phyloP scores from a whole-genome alignment of 805 yeast species.

The Schwanniomyces sp. region DNA sequence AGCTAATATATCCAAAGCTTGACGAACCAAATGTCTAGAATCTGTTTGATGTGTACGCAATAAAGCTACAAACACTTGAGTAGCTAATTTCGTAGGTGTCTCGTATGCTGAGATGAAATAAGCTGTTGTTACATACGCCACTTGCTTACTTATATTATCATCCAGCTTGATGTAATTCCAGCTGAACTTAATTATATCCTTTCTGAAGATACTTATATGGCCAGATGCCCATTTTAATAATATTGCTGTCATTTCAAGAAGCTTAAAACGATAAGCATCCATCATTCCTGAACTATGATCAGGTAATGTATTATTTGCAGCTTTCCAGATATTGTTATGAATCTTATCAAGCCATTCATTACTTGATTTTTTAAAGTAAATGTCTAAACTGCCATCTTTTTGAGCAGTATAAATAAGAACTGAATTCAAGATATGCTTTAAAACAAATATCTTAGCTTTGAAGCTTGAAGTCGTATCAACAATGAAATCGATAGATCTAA shows the following conservation, averaged over 20 bases:
- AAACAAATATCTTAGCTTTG: slow-evolving; percentile 56
- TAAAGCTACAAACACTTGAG: slow-evolving; percentile 89
- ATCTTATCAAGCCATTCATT: slow-evolving; percentile 64
- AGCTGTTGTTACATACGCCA: slow-evolving; percentile 87
- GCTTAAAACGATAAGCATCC: slow-evolving; percentile 73
- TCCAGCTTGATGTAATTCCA: slow-evolving; percentile 93
- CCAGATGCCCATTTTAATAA: slow-evolving; percentile 68
- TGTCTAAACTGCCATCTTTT: slow-evolving; percentile 45
- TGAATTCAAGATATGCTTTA: slow-evolving; percentile 62
- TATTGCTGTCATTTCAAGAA: slow-evolving; percentile 78
- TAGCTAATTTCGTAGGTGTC: slow-evolving; percentile 83
- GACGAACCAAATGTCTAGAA: slow-evolving; percentile 77
- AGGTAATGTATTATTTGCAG: slow-evolving; percentile 51
- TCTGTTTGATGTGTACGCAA: slow-evolving; percentile 84
- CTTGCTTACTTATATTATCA: slow-evolving; percentile 85
- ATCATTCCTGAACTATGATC: slow-evolving; percentile 63
- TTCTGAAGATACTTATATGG: slow-evolving; percentile 58
- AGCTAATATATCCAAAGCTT: slow-evolving; percentile 84
- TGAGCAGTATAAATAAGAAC: slow-evolving; percentile 63
- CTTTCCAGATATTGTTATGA: slow-evolving; percentile 71
- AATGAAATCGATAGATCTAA: slow-evolving; percentile 47
- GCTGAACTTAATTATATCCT: slow-evolving; percentile 87
- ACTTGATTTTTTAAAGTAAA: slow-evolving; percentile 36
- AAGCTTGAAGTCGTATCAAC: slow-evolving; percentile 45
- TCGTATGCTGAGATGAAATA: slow-evolving; percentile 85